A percentile compares a stretch with the other conserved stretches of the same genome.
These are phyloP conservation scores for Amaranthus cruentus DNA, from an alignment of 148 eudicot species.

Conservation along the genomic window DNA sequence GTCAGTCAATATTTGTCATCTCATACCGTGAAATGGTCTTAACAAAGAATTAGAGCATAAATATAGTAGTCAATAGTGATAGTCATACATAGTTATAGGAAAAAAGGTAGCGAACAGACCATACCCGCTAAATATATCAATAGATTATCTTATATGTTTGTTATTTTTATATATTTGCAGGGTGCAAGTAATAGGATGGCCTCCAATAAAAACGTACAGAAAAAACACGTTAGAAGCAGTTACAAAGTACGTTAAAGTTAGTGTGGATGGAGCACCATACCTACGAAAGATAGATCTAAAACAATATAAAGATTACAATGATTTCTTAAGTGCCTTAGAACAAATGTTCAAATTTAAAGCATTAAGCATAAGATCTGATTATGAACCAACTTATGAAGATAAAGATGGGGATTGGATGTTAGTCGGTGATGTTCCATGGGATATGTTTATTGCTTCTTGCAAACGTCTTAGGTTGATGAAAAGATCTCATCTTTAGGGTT, in stretches of 20 bases:
- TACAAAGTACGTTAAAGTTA: slow-evolving; percentile 24
- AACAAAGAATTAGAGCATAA: no score
- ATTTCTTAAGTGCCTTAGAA: slow-evolving; percentile 27
- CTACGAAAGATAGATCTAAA: slow-evolving; percentile 32
- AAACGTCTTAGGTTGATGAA: slow-evolving; percentile 28
- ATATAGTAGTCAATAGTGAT: no score
- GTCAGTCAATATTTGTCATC: no score
- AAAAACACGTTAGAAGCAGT: slow-evolving; percentile 5
- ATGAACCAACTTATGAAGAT: slow-evolving; percentile 29
- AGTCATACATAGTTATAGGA: no score
- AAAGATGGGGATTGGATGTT: slow-evolving; percentile 39
- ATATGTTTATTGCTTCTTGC: slow-evolving; percentile 31
- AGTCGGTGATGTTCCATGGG: slow-evolving; percentile 39
- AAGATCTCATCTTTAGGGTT: slow-evolving; percentile 7
- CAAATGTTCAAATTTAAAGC: slow-evolving; percentile 28
- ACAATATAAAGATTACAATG: slow-evolving; percentile 20
- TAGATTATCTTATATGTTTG: no score
- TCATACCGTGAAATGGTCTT: no score
- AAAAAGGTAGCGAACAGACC: no score
- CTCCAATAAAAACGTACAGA: slow-evolving; percentile 28
- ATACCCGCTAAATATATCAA: no score
- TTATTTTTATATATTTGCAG: not conserved
- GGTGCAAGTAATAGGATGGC: slow-evolving; percentile 36
- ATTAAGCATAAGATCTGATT: not conserved
- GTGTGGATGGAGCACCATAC: slow-evolving; percentile 39